These are phyloP conservation scores for Eutrema salsugineum DNA, from an alignment of 441 rosid species.

Conservation along the genomic window DNA sequence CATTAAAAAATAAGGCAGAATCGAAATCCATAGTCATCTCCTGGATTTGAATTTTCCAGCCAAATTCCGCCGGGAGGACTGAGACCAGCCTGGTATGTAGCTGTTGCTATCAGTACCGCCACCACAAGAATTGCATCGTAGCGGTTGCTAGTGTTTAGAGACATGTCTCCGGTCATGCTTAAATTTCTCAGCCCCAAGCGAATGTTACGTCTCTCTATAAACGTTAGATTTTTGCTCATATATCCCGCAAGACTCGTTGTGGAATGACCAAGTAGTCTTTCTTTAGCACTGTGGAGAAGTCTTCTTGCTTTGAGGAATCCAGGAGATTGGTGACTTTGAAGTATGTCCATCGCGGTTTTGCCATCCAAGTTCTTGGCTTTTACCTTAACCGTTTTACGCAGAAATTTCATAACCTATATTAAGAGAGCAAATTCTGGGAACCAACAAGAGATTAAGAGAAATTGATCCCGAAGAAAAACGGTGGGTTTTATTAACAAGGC, in stretches of 20 bases:
- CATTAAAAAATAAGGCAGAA: neutral
- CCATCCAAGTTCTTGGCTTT: no score
- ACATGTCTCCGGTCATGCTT: neutral
- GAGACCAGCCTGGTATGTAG: constrained; percentile 29
- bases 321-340: no score
- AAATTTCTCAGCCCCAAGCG: neutral
- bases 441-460: no score
- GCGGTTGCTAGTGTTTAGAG: neutral
- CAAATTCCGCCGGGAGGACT: constrained; percentile 19
- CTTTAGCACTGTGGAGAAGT: constrained; percentile 25
- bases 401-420: no score
- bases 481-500: no score
- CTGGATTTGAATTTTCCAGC: no score
- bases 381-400: no score
- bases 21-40: neutral
- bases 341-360: no score
- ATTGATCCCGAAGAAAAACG: no score
- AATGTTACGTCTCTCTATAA: constrained; percentile 18
- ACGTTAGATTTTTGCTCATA: neutral
- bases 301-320: no score
- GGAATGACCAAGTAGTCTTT: neutral
- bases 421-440: no score
- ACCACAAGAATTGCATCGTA: constrained; percentile 16
- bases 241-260: neutral
- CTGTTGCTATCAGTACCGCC: constrained; percentile 24